Evolutionary conservation across 1,284 basidiomycete genomes (phyloP).

Genomic region (Bjerkandera adusta): DNA sequence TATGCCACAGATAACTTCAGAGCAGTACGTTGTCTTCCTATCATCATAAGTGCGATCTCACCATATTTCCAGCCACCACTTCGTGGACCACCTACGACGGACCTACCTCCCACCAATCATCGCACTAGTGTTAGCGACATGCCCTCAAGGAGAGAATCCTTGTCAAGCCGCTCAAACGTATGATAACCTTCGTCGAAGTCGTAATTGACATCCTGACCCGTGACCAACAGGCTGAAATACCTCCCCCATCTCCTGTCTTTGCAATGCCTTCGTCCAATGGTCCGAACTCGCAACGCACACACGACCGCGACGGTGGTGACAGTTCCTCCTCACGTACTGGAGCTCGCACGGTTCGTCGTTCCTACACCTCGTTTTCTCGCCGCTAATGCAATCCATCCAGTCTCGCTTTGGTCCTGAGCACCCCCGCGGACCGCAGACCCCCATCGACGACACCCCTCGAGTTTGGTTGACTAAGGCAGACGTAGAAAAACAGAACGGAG

Average conservation of each 20-base stretch:
- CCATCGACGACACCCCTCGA: constrained; percentile 5
- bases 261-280: background rate
- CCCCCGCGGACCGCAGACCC: background rate
- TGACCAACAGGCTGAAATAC: no score
- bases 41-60: background rate
- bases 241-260: no score
- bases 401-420: background rate
- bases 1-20: background rate
- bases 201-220: no score
- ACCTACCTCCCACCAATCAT: background rate
- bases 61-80: background rate
- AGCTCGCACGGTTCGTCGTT: background rate
- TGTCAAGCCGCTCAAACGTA: background rate
- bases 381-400: constrained; percentile 1
- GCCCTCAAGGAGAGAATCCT: background rate
- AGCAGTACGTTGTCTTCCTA: background rate
- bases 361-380: background rate
- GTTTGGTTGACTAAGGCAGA: constrained; percentile 16
- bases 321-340: background rate
- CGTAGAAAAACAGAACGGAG: no score
- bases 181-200: background rate
- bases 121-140: background rate
- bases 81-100: background rate
- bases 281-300: background rate
- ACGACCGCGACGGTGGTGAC: background rate